These are phyloP conservation scores for Geotrichum restrictum DNA, from an alignment of 1,139 yeast genomes.

Conservation along the genomic window DNA sequence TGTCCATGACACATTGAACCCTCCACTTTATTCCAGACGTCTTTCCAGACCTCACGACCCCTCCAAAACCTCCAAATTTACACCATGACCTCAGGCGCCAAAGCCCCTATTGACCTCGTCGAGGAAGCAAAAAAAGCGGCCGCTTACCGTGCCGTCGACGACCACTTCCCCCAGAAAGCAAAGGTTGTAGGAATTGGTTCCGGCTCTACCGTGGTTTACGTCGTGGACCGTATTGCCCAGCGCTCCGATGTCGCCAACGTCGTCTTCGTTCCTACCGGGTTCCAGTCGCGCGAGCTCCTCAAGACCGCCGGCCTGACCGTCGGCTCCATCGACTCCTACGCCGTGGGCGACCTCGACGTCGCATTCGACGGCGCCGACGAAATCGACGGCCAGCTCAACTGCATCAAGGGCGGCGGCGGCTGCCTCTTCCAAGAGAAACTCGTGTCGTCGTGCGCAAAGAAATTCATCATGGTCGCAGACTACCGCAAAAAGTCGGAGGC, in stretches of 20 bases:
- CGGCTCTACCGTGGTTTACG: conserved; percentile 94
- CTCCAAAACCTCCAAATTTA: too few relatives aligned
- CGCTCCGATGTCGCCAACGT: conserved; percentile 48
- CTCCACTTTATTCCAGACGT: too few relatives aligned
- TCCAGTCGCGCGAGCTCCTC: conserved; percentile 85
- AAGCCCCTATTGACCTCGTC: conserved; percentile 26
- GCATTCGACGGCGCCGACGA: conserved; percentile 99
- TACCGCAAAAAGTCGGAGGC: conserved; percentile 67
- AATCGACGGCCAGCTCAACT: conserved; percentile 71
- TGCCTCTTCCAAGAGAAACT: conserved; percentile 95
- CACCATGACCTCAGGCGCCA: too few relatives aligned
- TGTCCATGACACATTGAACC: too few relatives aligned
- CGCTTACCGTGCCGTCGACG: conserved; percentile 90
- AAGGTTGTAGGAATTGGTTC: conserved; percentile 90
- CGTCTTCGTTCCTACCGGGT: conserved; percentile 91
- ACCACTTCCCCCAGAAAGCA: conserved; percentile 67
- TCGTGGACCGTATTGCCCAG: conserved; percentile 89
- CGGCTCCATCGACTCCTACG: conserved; percentile 78
- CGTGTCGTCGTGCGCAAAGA: conserved; percentile 75
- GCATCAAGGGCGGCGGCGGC: conserved; percentile 98
- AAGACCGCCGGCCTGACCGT: conserved; percentile 72
- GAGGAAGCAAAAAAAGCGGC: conserved; percentile 79
- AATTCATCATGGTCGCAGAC: conserved; percentile 88
- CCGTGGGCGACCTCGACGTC: conserved; percentile 63
- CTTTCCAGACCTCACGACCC: too few relatives aligned